Percentiles rank a stretch among this genome's conserved stretches.
Conservation (phyloP, 345 rosid species). For the Pugionium dolabratum region DNA sequence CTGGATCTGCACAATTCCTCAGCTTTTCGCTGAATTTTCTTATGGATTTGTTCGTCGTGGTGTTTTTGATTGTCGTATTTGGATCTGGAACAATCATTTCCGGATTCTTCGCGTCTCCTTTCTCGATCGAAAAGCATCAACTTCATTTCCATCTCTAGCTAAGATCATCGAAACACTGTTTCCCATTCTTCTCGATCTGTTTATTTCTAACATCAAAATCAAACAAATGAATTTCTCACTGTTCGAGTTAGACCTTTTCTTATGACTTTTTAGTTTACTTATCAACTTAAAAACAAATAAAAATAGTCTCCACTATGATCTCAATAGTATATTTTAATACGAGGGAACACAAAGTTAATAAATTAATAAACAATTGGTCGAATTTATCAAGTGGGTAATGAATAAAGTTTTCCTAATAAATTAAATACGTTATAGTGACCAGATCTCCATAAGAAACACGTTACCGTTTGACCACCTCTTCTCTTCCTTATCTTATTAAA, state of each 20-base stretch:
- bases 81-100: conserved; percentile 9
- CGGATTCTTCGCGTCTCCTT: not conserved
- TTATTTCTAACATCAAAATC: not conserved
- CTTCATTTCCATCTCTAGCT: conserved; percentile 10
- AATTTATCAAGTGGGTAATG: conserved; percentile 26
- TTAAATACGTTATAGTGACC: not conserved
- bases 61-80: not conserved
- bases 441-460: conserved; percentile 45
- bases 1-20: conserved; percentile 10
- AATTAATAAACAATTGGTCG: conserved; percentile 6
- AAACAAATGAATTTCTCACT: conserved; percentile 16
- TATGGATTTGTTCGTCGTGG: not conserved
- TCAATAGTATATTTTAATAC: conserved; percentile 16
- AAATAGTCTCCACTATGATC: conserved; percentile 33
- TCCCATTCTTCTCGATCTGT: conserved; percentile 4
- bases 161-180: conserved; percentile 3
- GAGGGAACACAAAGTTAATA: not conserved
- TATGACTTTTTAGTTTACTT: conserved; percentile 10
- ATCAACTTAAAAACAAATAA: not conserved
- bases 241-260: conserved; percentile 27
- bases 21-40: not conserved
- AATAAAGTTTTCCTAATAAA: not conserved
- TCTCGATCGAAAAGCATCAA: not conserved
- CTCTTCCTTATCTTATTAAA: conserved; percentile 3
- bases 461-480: conserved; percentile 44